Evolutionary conservation across 2,329 filamentous ascomycete species (phyloP), one percentile per base, ranked within the genome.

Genomic region (Stagonosporopsis vannaccii): DNA sequence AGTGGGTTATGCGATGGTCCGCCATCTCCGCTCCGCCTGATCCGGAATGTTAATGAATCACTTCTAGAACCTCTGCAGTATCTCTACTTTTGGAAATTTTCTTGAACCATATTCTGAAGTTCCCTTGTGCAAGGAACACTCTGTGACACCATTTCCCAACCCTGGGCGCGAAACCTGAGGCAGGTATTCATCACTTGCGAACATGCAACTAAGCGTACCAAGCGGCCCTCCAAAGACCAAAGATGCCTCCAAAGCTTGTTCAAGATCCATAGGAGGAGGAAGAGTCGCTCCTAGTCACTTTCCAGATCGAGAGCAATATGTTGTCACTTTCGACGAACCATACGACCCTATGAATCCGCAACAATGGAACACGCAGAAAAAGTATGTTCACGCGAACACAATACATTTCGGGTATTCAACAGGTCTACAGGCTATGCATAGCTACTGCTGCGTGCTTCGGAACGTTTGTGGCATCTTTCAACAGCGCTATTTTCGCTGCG

Each of bases 401-500:
- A 2, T 9, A 6, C 1, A n/a, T n/a, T n/a, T n/a, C n/a, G n/a
- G 13, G 28, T 12, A 6, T 30, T 35, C n/a, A 43, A 6, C 13
- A 2, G 5, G 11, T 8, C 22, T 26, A 8, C 2, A 51, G 49
- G 17, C 13, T 51, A 6, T 39, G 26, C 20, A n/a, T 45, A 17
- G 35, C 49, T 17, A 30, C 20, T 1, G 15, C 42, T 6, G 13
- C 49, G 11, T 51, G 49, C 19, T 40, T 33, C 25, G 49, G 32
- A 15, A 51, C 49, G 15, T 44, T 51, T n/a, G 41, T 51, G 1
- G 41, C 33, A 32, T 51, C 89, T 3, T 89, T 92, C 65, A 85
- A 86, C 54, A 90, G 87, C 20, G 88, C 86, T 1, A 88, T 88
- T 20, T 90, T 86, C 71, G 84, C 84, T 2, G 85, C 85, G 13